A percentile compares a stretch with the other conserved stretches of the same genome.
Conservation (phyloP, 2,329 filamentous ascomycete species). For the Gremmenia infestans region DNA sequence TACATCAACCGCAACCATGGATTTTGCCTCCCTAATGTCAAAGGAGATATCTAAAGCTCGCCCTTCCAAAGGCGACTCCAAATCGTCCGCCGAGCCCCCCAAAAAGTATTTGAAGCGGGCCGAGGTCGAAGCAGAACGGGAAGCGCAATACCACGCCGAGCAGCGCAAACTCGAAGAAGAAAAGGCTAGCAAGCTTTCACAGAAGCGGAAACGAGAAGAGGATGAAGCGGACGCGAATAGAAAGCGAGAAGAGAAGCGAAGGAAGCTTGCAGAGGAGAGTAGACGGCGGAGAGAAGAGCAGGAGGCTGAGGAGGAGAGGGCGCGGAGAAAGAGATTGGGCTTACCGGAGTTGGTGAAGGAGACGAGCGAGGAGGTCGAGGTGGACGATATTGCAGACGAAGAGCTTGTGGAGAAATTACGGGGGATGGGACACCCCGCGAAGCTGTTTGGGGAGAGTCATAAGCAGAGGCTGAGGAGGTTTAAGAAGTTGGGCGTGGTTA, state of each 20-base stretch:
- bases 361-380: conserved; percentile 40
- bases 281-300: conserved; percentile 68
- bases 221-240: conserved; percentile 68
- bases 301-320: conserved; percentile 67
- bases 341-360: conserved; percentile 66
- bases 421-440: conserved; percentile 65
- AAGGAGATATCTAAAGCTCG: conserved; percentile 86
- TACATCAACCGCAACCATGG: conserved; percentile 55
- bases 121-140: conserved; percentile 78
- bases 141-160: conserved; percentile 75
- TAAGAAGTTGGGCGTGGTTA: conserved; percentile 53
- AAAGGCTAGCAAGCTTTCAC: conserved; percentile 61
- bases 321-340: conserved; percentile 69
- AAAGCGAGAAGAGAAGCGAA: conserved; percentile 75
- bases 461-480: conserved; percentile 65
- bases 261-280: conserved; percentile 71
- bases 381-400: conserved; percentile 64
- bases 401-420: conserved; percentile 66
- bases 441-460: conserved; percentile 79
- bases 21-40: conserved; percentile 91
- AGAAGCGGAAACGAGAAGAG: conserved; percentile 87
- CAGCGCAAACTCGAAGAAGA: conserved; percentile 70
- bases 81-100: conserved; percentile 25
- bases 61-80: conserved; percentile 33
- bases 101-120: conserved; percentile 83